Evolutionary conservation across 305 asterid species (phyloP), one percentile per base, ranked within the genome.

Genomic region (Fraxinus dipetala): DNA sequence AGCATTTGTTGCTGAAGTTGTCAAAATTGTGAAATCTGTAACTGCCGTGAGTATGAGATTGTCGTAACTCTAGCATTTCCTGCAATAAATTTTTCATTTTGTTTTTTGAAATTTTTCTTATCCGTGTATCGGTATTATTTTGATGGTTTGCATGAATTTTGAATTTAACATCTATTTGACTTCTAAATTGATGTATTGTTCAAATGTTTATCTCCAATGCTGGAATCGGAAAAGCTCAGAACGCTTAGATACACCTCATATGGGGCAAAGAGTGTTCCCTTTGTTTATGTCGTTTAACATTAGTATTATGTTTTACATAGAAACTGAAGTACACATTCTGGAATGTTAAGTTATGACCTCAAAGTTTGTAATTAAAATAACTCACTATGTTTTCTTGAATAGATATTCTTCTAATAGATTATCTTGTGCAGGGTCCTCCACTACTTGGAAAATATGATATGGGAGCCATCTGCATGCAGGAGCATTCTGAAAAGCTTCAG

Each of bases 401-500:
- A 26, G 32, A 26, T 30, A 69, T 31, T 28, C 34, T 70, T 51
- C 83, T 82, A 43, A 78, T 83, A 38, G 38, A 20, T 24, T 78
- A 70, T 79, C 80, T 69, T 81, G 34, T 85, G 84, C 88, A 95
- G 99, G 99, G 99, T 30, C 99, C 99, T 82, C 97, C 99, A 76
- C 90, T 92, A 77, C 85, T 86, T 63, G 99, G 96, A 51, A 95
- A 93, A 87, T 93, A 94, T 81, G 99, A 95, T 85, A 95, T 93
- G 97, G 99, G 98, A 85, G 98, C 99, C 84, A 93, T 94, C 86
- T 95, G 99, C 91, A 94, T 95, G 98, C 95, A 92, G 89, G 99
- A 95, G 89, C 99, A 95, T 88, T 91, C 99, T 13, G 98, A 95
- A 86, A 95, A 87, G 93, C 98, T 95, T 85, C 98, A 93, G 85